Base-by-base conservation (phyloP, 1,139 yeast genomes). In the Blastobotrys capitulatus region DNA sequence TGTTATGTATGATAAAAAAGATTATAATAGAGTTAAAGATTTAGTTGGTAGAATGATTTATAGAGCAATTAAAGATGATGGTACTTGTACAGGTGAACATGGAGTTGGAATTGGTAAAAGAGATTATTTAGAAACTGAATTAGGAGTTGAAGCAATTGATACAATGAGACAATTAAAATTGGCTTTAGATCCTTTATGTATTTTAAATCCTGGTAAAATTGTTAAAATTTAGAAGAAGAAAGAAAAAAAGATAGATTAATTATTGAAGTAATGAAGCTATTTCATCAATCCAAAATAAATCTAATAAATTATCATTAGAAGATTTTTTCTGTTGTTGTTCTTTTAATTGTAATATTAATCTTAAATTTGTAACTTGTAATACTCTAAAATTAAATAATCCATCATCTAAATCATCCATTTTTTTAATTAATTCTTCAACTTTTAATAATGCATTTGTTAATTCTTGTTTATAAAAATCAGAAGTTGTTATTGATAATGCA, bases 31-130 rank as follows among this genome's bases (percentile, higher is more conserved):
- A 37, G 82, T 79, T 15, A 76, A 78, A 51, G 66, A 65, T 2
- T 70, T 84, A 20, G 90, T 83, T 2, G 78, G 77, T 48, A 73
- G 79, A 44, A 82, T 86, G 84, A 85, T 84, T 25, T 70, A 76
- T 53, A 69, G 86, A 42, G 92, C 92, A 1, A 65, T 82, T 42
- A 73, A 66, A 2, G 73, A 75, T 18, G 92, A 84, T 42, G 95
- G 95, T 15, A 86, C 95, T 0, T 85, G 90, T 62, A 86, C 94
- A 1, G 95, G 95, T 45, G 95, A 86, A 62, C 95, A 86, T 62
- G 95, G 95, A 40, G 79, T 86, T 18, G 95, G 95, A 0, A 73
- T 79, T 50, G 92, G 94, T 51, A 86, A 86, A 64, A 73, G 88
- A 57, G 79, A 77, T 31, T 85, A 72, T 57, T 67, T 86, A 47